phyloP scores from a whole-genome alignment of 305 asterid genomes.

The Fraxinus xanthoxyloides region DNA sequence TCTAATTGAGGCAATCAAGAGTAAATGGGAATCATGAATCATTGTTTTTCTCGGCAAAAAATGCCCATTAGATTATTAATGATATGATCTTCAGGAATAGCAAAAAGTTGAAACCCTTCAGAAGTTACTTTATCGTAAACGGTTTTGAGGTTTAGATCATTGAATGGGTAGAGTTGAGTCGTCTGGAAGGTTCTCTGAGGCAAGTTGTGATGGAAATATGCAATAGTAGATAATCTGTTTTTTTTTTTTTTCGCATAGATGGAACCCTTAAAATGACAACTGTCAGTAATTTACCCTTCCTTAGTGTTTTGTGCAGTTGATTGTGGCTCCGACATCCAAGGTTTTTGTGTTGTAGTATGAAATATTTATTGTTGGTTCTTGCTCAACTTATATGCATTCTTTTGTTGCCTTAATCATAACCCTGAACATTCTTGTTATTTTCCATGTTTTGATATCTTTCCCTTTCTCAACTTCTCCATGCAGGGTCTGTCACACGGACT shows the following conservation, averaged over 20 bases:
- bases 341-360: background rate
- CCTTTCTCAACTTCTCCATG: background rate
- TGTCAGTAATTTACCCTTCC: background rate
- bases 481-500: conserved; percentile 24
- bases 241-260: background rate
- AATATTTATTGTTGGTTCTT: background rate
- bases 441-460: conserved; percentile 2
- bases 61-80: background rate
- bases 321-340: background rate
- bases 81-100: background rate
- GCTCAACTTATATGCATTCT: background rate
- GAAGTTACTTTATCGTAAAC: background rate
- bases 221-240: background rate
- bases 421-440: background rate
- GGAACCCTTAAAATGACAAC: background rate
- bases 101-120: background rate
- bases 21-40: background rate
- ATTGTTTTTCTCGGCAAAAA: background rate
- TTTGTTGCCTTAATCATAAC: background rate
- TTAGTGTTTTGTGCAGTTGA: background rate
- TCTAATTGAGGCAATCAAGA: background rate
- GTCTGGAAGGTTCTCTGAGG: background rate
- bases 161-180: background rate
- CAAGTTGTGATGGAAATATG: background rate
- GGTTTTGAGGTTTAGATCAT: background rate